These are phyloP conservation scores for Crotalaria pallida DNA, from an alignment of 306 rosid species.

Conservation along the genomic window DNA sequence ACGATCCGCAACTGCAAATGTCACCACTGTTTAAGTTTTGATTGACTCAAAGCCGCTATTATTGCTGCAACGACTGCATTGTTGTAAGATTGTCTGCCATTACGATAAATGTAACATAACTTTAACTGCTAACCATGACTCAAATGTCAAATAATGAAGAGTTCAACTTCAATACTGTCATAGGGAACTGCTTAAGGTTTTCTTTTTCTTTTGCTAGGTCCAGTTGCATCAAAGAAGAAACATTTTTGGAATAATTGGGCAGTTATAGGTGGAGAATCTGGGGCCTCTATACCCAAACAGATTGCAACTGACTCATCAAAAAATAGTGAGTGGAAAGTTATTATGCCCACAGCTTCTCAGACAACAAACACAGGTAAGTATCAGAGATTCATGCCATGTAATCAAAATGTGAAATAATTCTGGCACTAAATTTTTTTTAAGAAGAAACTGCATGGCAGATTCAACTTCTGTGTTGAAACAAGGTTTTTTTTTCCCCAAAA, in stretches of 20 bases:
- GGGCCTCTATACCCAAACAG: background rate
- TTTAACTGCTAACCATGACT: too few species aligned
- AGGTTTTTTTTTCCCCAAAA: too few species aligned
- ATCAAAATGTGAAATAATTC: background rate
- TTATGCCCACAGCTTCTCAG: background rate
- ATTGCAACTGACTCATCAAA: background rate
- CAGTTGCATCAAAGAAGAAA: constrained; percentile 2
- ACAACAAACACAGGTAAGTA: background rate
- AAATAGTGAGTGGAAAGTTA: constrained; percentile 4
- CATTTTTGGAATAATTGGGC: constrained; percentile 15
- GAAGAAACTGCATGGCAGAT: background rate
- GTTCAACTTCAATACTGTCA: background rate
- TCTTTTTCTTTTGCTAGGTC: background rate
- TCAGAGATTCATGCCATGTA: background rate
- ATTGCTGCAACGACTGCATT: too few species aligned
- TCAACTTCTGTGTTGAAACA: background rate
- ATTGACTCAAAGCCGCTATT: too few species aligned
- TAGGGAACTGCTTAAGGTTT: background rate
- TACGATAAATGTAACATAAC: too few species aligned
- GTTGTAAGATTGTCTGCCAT: too few species aligned
- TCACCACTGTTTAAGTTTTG: too few species aligned
- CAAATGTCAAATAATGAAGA: background rate
- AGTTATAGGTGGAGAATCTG: background rate
- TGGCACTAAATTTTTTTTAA: background rate
- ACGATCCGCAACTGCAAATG: too few species aligned